Percentiles rank a stretch among this genome's conserved stretches.
Evolutionary conservation across 495 filamentous ascomycete genomes (phyloP).

Genomic region (Aspergillus sclerotioniger): DNA sequence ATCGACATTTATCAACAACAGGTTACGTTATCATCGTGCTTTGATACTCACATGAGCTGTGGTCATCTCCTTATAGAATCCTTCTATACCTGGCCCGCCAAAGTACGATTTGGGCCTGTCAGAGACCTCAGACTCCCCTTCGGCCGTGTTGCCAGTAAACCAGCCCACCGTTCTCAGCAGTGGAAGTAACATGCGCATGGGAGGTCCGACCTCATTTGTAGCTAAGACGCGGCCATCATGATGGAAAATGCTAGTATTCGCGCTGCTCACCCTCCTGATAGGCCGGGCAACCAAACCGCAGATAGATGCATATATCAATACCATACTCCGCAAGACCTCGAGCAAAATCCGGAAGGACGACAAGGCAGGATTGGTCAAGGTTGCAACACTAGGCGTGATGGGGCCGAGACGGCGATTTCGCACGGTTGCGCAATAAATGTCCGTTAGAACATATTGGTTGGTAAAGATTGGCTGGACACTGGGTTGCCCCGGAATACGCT

Average conservation of each 20-base stretch:
- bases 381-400: constrained; percentile 60
- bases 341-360: constrained; percentile 41
- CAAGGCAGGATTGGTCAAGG: constrained; percentile 51
- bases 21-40: background rate
- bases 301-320: constrained; percentile 45
- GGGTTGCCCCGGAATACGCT: constrained; percentile 19
- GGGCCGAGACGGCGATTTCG: constrained; percentile 44
- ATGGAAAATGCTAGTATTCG: constrained; percentile 60
- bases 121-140: constrained; percentile 40
- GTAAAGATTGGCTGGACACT: constrained; percentile 55
- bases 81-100: constrained; percentile 49
- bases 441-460: constrained; percentile 64
- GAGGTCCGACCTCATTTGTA: constrained; percentile 65
- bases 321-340: constrained; percentile 48
- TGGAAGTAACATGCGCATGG: constrained; percentile 60
- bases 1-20: background rate
- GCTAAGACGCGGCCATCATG: constrained; percentile 65
- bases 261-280: constrained; percentile 62
- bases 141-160: constrained; percentile 55
- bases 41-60: constrained; percentile 51
- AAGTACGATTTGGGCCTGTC: constrained; percentile 31
- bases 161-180: constrained; percentile 62
- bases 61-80: constrained; percentile 64
- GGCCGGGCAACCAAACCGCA: constrained; percentile 53
- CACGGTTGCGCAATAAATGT: constrained; percentile 53